Evolutionary conservation across 208 protist species (phyloP), one percentile per base, ranked within the genome.

Genomic region (Leishmania tropica): DNA sequence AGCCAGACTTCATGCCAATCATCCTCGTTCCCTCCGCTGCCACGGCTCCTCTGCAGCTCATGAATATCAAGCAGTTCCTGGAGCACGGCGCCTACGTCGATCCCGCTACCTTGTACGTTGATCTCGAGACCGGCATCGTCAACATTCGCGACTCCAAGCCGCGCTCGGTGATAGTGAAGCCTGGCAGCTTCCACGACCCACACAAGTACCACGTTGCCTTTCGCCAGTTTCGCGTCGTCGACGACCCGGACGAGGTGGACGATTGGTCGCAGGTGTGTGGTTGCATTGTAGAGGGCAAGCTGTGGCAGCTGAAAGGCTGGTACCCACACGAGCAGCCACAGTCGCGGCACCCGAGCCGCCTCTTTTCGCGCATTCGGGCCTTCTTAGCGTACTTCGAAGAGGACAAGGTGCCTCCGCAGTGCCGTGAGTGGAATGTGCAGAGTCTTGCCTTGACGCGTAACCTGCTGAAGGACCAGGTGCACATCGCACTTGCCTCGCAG

Each of bases 341-440:
- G 65, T 73, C 85, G 1, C 79, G 91, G 15, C 81, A 83, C 53
- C 92, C 94, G 15, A 94, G 89, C 79, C 76, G 85, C 67, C 87
- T 97, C 74, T 97, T 97, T 76, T 87, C 83, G 58, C 87, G 88
- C 31, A 80, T 96, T 35, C 88, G 89, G 54, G 95, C 92, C 42
- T 97, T 96, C 77, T 80, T 97, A 78, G 91, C 93, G 4, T 97
- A 96, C 82, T 94, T 97, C 85, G 95, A 96, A 79, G 95, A 97
- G 78, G 95, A 97, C 67, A 95, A 92, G 79, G 83, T 96, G 31
- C 95, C 95, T 0, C 79, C 81, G 51, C 91, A 90, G 77, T 81
- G 90, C 64, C 88, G 90, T 53, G 85, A 97, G 79, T 97, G 95
- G 93, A 88, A 89, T 65, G 93, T 97, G 58, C 83, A 90, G 75